A percentile compares a stretch with the other conserved stretches of the same genome.
Conservation (phyloP, 805 yeast genomes). For the Teunomyces atbi region DNA sequence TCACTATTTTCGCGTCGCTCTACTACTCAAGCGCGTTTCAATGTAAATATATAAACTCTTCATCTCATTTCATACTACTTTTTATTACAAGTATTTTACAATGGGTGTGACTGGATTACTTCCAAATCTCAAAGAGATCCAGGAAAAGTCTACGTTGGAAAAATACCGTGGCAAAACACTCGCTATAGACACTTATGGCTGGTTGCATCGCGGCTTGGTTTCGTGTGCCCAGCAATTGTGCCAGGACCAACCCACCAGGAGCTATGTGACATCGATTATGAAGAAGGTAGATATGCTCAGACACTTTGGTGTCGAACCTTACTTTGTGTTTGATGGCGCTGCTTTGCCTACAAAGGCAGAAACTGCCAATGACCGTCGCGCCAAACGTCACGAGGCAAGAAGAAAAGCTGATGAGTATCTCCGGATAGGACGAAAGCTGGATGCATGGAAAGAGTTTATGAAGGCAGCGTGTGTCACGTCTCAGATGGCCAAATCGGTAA, state of each 20-base stretch:
- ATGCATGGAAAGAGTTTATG: constrained; percentile 67
- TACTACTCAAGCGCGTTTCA: neutral
- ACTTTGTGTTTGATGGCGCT: constrained; percentile 92
- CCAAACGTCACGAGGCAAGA: constrained; percentile 56
- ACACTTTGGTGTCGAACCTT: constrained; percentile 72
- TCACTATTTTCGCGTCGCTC: neutral
- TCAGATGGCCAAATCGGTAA: constrained; percentile 83
- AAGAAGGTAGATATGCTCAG: constrained; percentile 65
- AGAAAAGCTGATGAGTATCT: constrained; percentile 52
- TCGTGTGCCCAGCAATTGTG: constrained; percentile 84
- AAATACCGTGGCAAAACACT: constrained; percentile 69
- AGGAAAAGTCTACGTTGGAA: constrained; percentile 54
- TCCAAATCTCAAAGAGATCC: constrained; percentile 75
- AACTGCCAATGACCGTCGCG: constrained; percentile 66
- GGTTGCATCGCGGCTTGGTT: constrained; percentile 88
- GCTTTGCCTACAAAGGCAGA: constrained; percentile 72
- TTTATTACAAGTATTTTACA: neutral
- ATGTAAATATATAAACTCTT: neutral
- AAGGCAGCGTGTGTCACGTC: constrained; percentile 87
- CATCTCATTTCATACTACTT: neutral
- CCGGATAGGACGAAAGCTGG: constrained; percentile 50
- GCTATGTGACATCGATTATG: constrained; percentile 67
- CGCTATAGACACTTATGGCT: constrained; percentile 95
- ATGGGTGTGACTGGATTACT: constrained; percentile 88
- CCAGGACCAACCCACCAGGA: constrained; percentile 64